phyloP scores from a whole-genome alignment of 768 basidiomycete species.

The Leccinum rimulosum region DNA sequence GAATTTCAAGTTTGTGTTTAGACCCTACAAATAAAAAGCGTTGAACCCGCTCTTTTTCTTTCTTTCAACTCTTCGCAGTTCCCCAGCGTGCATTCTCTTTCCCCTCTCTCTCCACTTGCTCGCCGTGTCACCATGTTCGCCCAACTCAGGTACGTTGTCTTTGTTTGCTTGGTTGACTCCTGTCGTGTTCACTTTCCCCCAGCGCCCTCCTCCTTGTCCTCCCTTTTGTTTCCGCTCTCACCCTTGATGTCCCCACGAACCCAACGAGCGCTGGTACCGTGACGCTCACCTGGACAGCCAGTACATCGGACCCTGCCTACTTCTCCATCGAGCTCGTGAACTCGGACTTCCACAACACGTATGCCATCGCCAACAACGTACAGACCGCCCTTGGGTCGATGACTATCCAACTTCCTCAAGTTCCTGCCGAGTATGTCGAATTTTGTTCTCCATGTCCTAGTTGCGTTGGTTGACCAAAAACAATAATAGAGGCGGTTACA shows the following conservation, averaged over 20 bases:
- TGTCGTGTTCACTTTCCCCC: background rate
- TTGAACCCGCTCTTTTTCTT: background rate
- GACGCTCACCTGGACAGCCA: constrained; percentile 48
- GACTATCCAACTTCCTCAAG: constrained; percentile 43
- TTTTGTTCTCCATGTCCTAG: background rate
- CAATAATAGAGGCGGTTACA: constrained; percentile 44
- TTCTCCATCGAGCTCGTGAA: constrained; percentile 52
- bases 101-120: background rate
- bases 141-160: constrained; percentile 42
- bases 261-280: constrained; percentile 32
- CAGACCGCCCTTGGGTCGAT: constrained; percentile 32
- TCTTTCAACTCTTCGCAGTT: constrained; percentile 14
- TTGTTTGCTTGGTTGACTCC: rapidly evolving
- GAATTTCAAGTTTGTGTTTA: constrained; percentile 14
- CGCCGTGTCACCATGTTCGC: constrained; percentile 43
- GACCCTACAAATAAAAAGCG: constrained; percentile 23
- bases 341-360: constrained; percentile 47
- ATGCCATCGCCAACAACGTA: constrained; percentile 57
- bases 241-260: constrained; percentile 36
- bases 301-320: constrained; percentile 37
- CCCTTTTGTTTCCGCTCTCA: constrained; percentile 45
- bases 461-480: background rate
- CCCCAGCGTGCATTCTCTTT: constrained; percentile 12
- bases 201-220: constrained; percentile 46
- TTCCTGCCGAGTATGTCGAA: constrained; percentile 42